A percentile compares a stretch with the other conserved stretches of the same genome.
Evolutionary conservation across 2,329 filamentous ascomycete species (phyloP).

Genomic region (Cercospora sesami): DNA sequence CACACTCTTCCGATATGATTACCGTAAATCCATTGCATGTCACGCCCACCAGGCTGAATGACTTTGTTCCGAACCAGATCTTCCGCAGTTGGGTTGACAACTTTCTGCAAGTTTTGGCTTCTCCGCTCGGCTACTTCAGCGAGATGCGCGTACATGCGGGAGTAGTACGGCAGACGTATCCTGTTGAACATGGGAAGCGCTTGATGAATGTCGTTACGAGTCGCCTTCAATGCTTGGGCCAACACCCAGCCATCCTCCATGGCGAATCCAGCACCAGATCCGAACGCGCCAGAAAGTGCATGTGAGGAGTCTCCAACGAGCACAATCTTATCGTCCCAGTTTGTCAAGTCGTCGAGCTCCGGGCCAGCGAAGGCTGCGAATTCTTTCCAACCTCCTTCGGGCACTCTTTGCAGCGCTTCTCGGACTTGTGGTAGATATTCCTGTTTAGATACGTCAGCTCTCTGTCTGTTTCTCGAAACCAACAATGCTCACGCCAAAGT

Average conservation of each 20-base stretch:
- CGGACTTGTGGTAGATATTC: slow-evolving; percentile 46
- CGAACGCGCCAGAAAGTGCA: slow-evolving; percentile 40
- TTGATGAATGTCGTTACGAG: slow-evolving; percentile 20
- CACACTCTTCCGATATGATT: slow-evolving; percentile 42
- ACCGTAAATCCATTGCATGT: slow-evolving; percentile 46
- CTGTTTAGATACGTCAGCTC: slow-evolving; percentile 33
- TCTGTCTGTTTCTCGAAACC: slow-evolving; percentile 22
- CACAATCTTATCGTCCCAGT: slow-evolving; percentile 48
- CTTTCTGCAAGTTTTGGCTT: slow-evolving; percentile 32
- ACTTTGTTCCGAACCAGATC: slow-evolving; percentile 19
- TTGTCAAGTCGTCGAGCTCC: slow-evolving; percentile 44
- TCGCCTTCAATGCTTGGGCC: slow-evolving; percentile 37
- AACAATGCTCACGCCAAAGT: slow-evolving; percentile 36
- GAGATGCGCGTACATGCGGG: slow-evolving; percentile 43
- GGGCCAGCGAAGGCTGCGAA: slow-evolving; percentile 53
- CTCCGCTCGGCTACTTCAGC: slow-evolving; percentile 26
- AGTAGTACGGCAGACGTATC: slow-evolving; percentile 46
- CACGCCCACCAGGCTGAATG: slow-evolving; percentile 29
- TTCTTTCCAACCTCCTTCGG: slow-evolving; percentile 47
- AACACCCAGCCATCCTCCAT: slow-evolving; percentile 51
- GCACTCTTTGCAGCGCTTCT: slow-evolving; percentile 44
- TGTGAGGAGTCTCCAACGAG: slow-evolving; percentile 59
- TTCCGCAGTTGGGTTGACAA: slow-evolving; percentile 28
- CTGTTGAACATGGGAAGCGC: slow-evolving; percentile 44
- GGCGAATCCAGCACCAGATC: slow-evolving; percentile 50